Evolutionary conservation across 768 basidiomycete species (phyloP).

Genomic region (Podaxis rugospora): DNA sequence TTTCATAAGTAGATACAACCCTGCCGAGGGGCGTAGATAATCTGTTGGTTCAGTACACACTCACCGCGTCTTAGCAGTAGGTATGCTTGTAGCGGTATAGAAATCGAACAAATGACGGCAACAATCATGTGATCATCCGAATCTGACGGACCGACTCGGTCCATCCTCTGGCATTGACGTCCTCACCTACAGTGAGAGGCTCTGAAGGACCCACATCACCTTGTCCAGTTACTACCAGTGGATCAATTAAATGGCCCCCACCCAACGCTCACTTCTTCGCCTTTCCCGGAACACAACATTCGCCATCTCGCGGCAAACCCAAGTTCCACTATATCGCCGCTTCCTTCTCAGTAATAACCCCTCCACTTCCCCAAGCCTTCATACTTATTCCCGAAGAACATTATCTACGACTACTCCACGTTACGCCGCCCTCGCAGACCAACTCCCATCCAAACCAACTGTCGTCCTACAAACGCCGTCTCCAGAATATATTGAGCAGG

Average conservation of each 20-base stretch:
- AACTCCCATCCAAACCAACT: constrained; percentile 44
- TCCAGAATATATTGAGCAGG: constrained; percentile 46
- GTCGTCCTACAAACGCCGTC: constrained; percentile 48
- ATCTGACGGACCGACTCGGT: not conserved
- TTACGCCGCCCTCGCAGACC: constrained; percentile 34
- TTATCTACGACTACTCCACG: constrained; percentile 20
- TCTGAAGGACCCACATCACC: not conserved
- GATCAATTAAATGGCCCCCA: not conserved
- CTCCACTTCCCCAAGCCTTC: not conserved
- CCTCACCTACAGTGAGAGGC: not conserved
- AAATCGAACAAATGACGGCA: too few species aligned
- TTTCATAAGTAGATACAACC: too few species aligned
- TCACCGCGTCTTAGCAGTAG: too few species aligned
- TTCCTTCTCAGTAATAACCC: not conserved
- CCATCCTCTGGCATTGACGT: not conserved
- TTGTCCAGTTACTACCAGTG: not conserved
- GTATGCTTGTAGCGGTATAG: too few species aligned
- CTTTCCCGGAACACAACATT: not conserved
- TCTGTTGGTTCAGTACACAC: too few species aligned
- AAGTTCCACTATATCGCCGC: not conserved
- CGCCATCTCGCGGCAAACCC: not conserved
- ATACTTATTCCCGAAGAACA: not conserved
- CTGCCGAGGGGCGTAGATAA: too few species aligned
- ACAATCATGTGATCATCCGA: not conserved
- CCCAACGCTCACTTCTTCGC: not conserved